Evolutionary conservation across 177 flowering plant genomes (phyloP).

Genomic region (Telopea speciosissima): DNA sequence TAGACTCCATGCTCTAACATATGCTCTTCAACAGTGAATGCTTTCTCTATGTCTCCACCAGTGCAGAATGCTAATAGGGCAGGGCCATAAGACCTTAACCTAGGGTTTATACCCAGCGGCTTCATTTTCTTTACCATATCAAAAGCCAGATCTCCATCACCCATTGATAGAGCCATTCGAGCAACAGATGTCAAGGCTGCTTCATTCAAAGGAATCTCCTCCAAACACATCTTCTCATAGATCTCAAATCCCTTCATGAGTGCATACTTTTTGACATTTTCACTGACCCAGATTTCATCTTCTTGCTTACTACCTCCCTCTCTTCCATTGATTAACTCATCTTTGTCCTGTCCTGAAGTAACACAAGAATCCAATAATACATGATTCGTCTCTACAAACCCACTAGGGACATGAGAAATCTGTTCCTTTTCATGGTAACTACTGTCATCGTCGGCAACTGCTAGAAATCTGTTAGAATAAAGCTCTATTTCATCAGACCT

Average conservation of each 20-base stretch:
- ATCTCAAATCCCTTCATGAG: constrained; percentile 62
- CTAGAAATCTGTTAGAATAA: constrained; percentile 1
- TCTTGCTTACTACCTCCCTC: constrained; percentile 14
- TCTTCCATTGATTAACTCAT: constrained; percentile 7
- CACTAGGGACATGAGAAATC: constrained; percentile 2
- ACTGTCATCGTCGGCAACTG: constrained; percentile 3
- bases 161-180: constrained; percentile 81
- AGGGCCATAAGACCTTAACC: constrained; percentile 78
- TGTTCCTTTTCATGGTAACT: constrained; percentile 13
- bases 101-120: constrained; percentile 55
- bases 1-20: constrained; percentile 67
- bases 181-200: constrained; percentile 80
- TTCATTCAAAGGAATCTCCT: constrained; percentile 72
- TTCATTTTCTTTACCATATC: constrained; percentile 74
- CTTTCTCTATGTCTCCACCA: constrained; percentile 54
- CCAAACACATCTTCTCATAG: constrained; percentile 49
- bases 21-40: constrained; percentile 67
- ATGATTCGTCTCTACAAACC: constrained; percentile 10
- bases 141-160: constrained; percentile 79
- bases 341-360: constrained; percentile 9
- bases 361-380: constrained; percentile 13
- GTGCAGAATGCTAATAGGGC: constrained; percentile 61
- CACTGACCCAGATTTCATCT: constrained; percentile 36
- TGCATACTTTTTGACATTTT: constrained; percentile 49
- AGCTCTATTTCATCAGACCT: constrained; percentile 8